Evolutionary conservation across 2,329 filamentous ascomycete genomes (phyloP).

Genomic region (Ascochyta fabae): DNA sequence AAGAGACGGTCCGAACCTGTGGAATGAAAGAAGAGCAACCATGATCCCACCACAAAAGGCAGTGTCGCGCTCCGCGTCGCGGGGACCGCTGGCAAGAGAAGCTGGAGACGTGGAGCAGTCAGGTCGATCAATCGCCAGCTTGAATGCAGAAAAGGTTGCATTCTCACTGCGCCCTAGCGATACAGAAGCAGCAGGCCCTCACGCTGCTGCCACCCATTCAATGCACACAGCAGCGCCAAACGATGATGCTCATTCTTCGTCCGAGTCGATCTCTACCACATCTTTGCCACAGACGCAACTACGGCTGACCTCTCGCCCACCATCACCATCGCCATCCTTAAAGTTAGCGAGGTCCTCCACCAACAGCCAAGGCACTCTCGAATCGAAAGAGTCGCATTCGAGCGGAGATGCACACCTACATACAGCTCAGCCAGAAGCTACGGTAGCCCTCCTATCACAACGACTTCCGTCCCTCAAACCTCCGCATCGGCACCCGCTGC

Average conservation of each 20-base stretch:
- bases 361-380: slow-evolving; percentile 18
- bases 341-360: slow-evolving; percentile 4
- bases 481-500: slow-evolving; percentile 23
- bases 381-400: slow-evolving; percentile 3
- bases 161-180: slow-evolving; percentile 22
- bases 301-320: neutral
- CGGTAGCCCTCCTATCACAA: neutral
- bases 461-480: slow-evolving; percentile 14
- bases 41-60: slow-evolving; percentile 34
- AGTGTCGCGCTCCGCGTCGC: slow-evolving; percentile 25
- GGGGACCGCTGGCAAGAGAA: slow-evolving; percentile 16
- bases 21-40: slow-evolving; percentile 16
- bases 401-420: slow-evolving; percentile 3
- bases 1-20: slow-evolving; percentile 9
- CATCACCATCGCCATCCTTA: neutral
- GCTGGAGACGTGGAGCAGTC: slow-evolving; percentile 27
- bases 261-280: neutral
- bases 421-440: neutral
- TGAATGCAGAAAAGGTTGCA: slow-evolving; percentile 31
- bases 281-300: neutral
- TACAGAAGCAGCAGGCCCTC: slow-evolving; percentile 5
- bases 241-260: neutral
- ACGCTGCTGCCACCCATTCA: neutral
- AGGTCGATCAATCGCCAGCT: slow-evolving; percentile 27
- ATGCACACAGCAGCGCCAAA: slow-evolving; percentile 9